Conservation (phyloP, 805 yeast genomes). For the Wickerhamiella kurtzmanii region DNA sequence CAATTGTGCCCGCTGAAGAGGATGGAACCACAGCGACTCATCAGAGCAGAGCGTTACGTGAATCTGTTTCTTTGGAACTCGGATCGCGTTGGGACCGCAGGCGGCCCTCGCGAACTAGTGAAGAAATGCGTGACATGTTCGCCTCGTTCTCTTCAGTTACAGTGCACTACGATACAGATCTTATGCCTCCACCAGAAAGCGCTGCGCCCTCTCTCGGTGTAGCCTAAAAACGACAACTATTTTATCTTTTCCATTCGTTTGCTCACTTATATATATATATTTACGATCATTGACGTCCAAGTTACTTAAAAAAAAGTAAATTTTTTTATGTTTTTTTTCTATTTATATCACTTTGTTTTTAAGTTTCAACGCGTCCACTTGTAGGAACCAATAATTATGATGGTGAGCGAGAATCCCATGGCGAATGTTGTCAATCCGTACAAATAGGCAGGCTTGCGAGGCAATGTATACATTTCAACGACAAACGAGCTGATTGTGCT, state of each 20-base stretch:
- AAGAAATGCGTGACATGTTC: constrained; percentile 17
- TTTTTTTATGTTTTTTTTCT: not conserved
- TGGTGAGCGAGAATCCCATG: constrained; percentile 34
- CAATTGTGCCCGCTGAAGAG: constrained; percentile 74
- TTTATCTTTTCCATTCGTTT: not conserved
- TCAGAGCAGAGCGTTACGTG: constrained; percentile 9
- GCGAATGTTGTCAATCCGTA: constrained; percentile 41
- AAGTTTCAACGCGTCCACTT: constrained; percentile 38
- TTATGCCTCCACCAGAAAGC: not conserved
- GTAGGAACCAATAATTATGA: constrained; percentile 58
- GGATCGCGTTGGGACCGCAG: constrained; percentile 20
- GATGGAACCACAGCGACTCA: not conserved
- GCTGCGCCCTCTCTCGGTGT: not conserved
- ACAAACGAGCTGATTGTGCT: constrained; percentile 71
- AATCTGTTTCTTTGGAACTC: constrained; percentile 17
- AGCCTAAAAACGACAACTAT: not conserved
- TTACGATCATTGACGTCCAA: not conserved
- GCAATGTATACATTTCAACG: constrained; percentile 41
- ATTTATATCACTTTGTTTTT: not conserved
- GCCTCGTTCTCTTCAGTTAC: constrained; percentile 19
- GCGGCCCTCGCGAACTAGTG: constrained; percentile 15
- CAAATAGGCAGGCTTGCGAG: constrained; percentile 28
- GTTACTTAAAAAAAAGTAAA: no score
- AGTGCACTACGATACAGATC: constrained; percentile 17
- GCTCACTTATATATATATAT: not conserved